A percentile compares a stretch with the other conserved stretches of the same genome.
phyloP scores from a whole-genome alignment of 768 basidiomycete species.

The Mrakia gelida region DNA sequence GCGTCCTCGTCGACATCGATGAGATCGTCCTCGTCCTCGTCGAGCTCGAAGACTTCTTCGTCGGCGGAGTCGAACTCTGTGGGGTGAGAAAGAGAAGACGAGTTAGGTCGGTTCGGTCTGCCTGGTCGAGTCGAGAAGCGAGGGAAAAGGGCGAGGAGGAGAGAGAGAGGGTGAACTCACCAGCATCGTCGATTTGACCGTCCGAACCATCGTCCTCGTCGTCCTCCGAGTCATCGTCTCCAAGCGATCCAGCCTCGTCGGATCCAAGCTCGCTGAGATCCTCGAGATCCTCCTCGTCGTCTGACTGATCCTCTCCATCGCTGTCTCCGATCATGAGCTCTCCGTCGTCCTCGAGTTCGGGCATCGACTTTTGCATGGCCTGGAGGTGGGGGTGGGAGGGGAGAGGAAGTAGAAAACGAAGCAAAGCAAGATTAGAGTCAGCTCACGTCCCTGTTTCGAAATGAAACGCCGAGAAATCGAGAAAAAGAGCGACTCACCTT shows the following conservation, averaged over 20 bases:
- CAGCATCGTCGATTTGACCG: constrained; percentile 49
- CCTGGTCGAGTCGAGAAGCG: no score
- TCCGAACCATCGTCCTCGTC: constrained; percentile 32
- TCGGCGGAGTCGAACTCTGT: constrained; percentile 55
- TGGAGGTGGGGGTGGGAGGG: no score
- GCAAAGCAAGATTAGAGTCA: not conserved
- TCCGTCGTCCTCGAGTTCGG: constrained; percentile 52
- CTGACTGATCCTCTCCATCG: constrained; percentile 35
- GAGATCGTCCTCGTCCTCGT: constrained; percentile 44
- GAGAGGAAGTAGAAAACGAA: not conserved
- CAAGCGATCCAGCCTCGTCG: constrained; percentile 4
- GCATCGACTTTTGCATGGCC: constrained; percentile 89
- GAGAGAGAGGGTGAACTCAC: constrained; percentile 44
- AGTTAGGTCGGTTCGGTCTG: not conserved
- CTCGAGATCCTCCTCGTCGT: constrained; percentile 32
- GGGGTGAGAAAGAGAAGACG: constrained; percentile 46
- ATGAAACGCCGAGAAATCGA: no score
- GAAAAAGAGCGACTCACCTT: constrained; percentile 55
- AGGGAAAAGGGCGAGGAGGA: no score
- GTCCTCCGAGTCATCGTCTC: constrained; percentile 15
- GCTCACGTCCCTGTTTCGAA: not conserved
- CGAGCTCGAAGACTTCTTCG: constrained; percentile 44
- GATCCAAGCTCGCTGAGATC: constrained; percentile 22
- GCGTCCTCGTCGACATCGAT: constrained; percentile 28
- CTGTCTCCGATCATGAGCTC: constrained; percentile 37